phyloP scores from a whole-genome alignment of 169 alveolate genomes.

The Plasmodium coatneyi region DNA sequence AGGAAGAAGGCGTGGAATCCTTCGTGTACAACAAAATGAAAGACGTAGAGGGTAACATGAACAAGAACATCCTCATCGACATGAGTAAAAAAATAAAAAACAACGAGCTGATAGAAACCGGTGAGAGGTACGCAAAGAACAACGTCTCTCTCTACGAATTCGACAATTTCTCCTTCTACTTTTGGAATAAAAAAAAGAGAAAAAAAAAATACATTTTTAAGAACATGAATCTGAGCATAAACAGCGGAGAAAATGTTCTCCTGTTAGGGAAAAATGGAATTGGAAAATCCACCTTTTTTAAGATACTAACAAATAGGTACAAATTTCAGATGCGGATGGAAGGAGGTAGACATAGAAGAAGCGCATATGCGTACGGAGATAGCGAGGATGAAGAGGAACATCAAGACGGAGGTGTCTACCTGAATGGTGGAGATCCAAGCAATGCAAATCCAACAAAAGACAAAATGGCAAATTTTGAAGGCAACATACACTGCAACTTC shows the following conservation, averaged over 20 bases:
- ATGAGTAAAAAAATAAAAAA: conserved; percentile 63
- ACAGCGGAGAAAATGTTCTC: conserved; percentile 76
- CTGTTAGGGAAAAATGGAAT: conserved; percentile 83
- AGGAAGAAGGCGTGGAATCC: conserved; percentile 29
- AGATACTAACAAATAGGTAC: conserved; percentile 73
- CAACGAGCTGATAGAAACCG: conserved; percentile 74
- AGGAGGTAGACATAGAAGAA: background rate
- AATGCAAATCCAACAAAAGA: background rate
- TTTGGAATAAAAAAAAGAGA: conserved; percentile 1
- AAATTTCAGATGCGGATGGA: background rate
- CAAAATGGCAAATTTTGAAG: conserved; percentile 17
- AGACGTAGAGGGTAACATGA: conserved; percentile 50
- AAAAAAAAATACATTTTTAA: conserved; percentile 75
- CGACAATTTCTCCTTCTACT: conserved; percentile 62
- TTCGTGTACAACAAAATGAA: conserved; percentile 29
- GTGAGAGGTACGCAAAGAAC: conserved; percentile 65
- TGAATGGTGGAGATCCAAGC: background rate
- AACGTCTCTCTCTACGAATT: conserved; percentile 76
- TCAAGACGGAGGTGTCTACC: background rate
- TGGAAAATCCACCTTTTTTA: conserved; percentile 83
- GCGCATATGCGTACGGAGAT: conserved; percentile 63
- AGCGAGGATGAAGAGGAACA: background rate
- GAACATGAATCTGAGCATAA: conserved; percentile 66
- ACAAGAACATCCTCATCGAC: conserved; percentile 53
- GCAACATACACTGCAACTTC: conserved; percentile 46